phyloP scores from a whole-genome alignment of 169 alveolate genomes.

The Plasmodium knowlesi region DNA sequence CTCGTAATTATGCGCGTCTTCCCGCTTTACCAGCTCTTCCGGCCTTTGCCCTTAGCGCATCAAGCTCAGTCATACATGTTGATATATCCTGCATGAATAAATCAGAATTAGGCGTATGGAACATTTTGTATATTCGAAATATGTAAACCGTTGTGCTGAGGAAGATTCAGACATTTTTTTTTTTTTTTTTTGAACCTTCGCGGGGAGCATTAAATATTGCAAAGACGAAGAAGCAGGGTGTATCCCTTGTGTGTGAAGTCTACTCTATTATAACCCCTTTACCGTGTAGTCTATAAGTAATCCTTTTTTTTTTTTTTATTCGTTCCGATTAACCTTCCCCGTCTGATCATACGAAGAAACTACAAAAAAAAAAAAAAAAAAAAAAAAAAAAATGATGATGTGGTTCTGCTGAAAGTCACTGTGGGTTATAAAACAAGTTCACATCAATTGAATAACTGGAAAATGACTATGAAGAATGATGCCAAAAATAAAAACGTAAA shows the following conservation, averaged over 20 bases:
- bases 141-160: not conserved
- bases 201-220: not conserved
- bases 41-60: not conserved
- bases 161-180: not conserved
- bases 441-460: conserved; percentile 11
- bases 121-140: not conserved
- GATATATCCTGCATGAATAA: not conserved
- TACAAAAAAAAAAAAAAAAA: not conserved
- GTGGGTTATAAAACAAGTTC: not conserved
- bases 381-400: conserved; percentile 3
- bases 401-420: not conserved
- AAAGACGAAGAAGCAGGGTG: not conserved
- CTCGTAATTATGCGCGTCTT: not conserved
- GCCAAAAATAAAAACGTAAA: conserved; percentile 9
- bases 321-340: not conserved
- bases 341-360: conserved; percentile 11
- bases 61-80: not conserved
- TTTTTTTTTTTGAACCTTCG: not conserved
- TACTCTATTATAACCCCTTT: not conserved
- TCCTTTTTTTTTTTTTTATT: too few relatives aligned
- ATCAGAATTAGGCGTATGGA: not conserved
- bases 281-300: not conserved
- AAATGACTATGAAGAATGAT: conserved; percentile 23
- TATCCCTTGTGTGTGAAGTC: not conserved
- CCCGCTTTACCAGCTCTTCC: not conserved